Evolutionary conservation across 352 stramenopile species (phyloP).

Genomic region (Phytopythium chamaehyphon): DNA sequence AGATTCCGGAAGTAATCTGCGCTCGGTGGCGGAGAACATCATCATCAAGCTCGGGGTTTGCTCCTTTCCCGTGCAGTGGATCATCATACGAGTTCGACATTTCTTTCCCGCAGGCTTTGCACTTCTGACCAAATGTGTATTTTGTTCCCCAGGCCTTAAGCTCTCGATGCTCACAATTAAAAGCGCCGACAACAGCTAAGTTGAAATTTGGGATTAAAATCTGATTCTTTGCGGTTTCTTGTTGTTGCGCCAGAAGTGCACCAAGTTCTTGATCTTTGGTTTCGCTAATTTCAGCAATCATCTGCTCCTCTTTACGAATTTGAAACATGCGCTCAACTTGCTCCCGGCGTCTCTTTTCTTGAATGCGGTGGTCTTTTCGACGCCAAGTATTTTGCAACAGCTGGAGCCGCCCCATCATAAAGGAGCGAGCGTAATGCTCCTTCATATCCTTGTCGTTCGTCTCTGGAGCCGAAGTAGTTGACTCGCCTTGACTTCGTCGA

Average conservation of each 20-base stretch:
- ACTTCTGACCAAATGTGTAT: constrained; percentile 49
- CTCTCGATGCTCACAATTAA: constrained; percentile 46
- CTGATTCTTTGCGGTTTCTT: constrained; percentile 19
- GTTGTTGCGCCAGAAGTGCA: constrained; percentile 24
- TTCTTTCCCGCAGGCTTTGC: constrained; percentile 68
- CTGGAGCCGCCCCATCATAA: constrained; percentile 46
- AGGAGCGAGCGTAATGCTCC: constrained; percentile 48
- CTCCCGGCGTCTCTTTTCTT: constrained; percentile 36
- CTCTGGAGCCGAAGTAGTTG: background rate
- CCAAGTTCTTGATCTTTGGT: constrained; percentile 30
- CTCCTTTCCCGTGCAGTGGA: constrained; percentile 34
- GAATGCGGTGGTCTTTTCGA: constrained; percentile 46
- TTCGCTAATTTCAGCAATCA: constrained; percentile 27
- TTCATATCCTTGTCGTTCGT: constrained; percentile 34
- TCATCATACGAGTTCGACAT: constrained; percentile 61
- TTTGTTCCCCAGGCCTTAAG: constrained; percentile 67
- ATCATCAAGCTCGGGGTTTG: constrained; percentile 39
- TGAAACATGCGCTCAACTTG: constrained; percentile 43
- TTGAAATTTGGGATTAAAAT: constrained; percentile 66
- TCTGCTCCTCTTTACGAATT: constrained; percentile 47
- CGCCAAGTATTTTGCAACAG: constrained; percentile 72
- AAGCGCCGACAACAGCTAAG: constrained; percentile 27
- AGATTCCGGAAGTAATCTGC: constrained; percentile 32
- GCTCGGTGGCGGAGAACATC: constrained; percentile 49
- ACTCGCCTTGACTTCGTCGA: background rate